Conservation (phyloP, 2,329 filamentous ascomycete species). For the Xylaria hypoxylon region DNA sequence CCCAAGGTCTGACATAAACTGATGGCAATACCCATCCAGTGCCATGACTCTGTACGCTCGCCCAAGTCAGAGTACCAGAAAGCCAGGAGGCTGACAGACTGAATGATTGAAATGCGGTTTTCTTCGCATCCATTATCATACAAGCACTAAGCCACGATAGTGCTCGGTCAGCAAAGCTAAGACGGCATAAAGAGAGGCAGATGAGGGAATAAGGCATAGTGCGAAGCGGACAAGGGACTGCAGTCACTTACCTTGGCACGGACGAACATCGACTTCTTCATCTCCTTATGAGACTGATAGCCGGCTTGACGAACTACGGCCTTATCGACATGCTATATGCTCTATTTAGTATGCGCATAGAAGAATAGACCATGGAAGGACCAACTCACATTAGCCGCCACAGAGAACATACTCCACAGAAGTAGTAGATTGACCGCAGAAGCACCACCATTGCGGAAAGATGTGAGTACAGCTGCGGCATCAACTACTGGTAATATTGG, state of each 20-base stretch:
- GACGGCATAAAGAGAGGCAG: neutral
- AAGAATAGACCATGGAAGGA: neutral
- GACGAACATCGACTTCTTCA: slow-evolving; percentile 36
- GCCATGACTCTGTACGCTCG: slow-evolving; percentile 35
- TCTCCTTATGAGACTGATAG: slow-evolving; percentile 36
- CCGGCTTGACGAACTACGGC: slow-evolving; percentile 34
- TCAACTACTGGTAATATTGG: slow-evolving; percentile 54
- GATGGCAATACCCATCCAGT: slow-evolving; percentile 39
- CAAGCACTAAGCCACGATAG: slow-evolving; percentile 16
- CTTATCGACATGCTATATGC: slow-evolving; percentile 31
- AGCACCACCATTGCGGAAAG: slow-evolving; percentile 46
- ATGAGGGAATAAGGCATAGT: neutral
- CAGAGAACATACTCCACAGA: slow-evolving; percentile 56
- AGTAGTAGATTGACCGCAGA: slow-evolving; percentile 52
- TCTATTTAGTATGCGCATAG: slow-evolving; percentile 2
- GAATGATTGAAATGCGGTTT: slow-evolving; percentile 36
- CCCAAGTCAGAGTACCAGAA: slow-evolving; percentile 38
- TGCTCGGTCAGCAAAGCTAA: neutral
- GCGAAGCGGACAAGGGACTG: neutral
- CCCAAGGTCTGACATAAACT: slow-evolving; percentile 36
- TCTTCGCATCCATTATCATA: slow-evolving; percentile 35
- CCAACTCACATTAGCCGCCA: slow-evolving; percentile 49
- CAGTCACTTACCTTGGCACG: slow-evolving; percentile 30
- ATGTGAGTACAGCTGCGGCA: slow-evolving; percentile 46
- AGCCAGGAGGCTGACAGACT: slow-evolving; percentile 35